Base-by-base conservation (phyloP, 2,329 filamentous ascomycete species). In the Plectosphaerella sp. region DNA sequence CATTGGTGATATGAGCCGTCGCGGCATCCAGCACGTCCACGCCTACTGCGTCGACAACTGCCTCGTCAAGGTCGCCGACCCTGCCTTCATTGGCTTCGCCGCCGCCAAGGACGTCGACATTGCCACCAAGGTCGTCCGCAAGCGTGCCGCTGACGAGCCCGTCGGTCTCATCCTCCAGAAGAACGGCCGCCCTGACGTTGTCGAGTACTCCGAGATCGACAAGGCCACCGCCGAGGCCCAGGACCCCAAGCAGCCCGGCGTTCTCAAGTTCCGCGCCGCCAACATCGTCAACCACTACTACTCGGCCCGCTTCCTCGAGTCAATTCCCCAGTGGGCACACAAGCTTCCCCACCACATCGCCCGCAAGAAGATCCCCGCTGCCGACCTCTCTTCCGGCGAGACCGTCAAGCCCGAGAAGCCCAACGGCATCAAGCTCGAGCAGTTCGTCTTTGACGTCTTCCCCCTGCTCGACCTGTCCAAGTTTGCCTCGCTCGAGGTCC, bases 241-340 rank as follows among this genome's bases (percentile, higher is more conserved):
- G 67, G 94, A 99, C 67, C 73, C 87, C 51, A 89, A 89, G 71
- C 86, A 96, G 64, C 77, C 83, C 3, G 86, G 83, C 53, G 78
- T 97, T 50, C 86, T 99, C 67, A 95, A 93, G 73, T 97, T 96
- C 85, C 88, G 94, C 57, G 93, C 94, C 53, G 94, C 93, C 65
- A 99, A 99, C 78, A 99, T 99, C 62, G 94, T 99, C 75, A 99
- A 99, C 80, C 94, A 99, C 80, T 99, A 97, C 83, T 99, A 99
- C 78, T 96, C 91, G 46, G 93, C 92, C 78, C 76, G 82, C 60
- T 97, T 97, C 81, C 82, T 99, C 47, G 88, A 96, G 70, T 87
- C 84, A 58, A 96, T 97, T 62, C 91, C 94, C 53, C 75, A 84
- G 62, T 97, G 91, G 89, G 85, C 83, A 16, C 80, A 91, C 74